A percentile compares a stretch with the other conserved stretches of the same genome.
These are phyloP conservation scores for Mrakia hoshinonis DNA, from an alignment of 768 basidiomycete genomes.

Conservation along the genomic window DNA sequence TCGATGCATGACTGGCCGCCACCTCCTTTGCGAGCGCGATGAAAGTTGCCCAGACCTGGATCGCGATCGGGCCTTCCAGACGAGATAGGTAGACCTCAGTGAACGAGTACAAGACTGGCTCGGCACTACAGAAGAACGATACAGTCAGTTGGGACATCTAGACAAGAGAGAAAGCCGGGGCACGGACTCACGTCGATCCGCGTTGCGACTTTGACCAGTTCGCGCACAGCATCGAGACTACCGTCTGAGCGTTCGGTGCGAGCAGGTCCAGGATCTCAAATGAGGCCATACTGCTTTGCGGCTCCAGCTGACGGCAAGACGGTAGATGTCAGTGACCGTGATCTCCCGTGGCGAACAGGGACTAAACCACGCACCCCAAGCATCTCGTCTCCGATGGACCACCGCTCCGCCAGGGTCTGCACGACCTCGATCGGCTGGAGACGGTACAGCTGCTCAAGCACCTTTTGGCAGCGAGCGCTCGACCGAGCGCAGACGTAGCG, in stretches of 20 bases:
- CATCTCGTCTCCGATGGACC: slow-evolving; percentile 42
- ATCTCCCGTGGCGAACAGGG: too few species aligned
- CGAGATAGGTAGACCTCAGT: slow-evolving; percentile 74
- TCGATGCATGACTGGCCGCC: slow-evolving; percentile 46
- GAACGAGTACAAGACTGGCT: slow-evolving; percentile 68
- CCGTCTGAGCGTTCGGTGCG: slow-evolving; percentile 71
- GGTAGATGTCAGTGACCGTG: not conserved
- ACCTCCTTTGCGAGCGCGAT: slow-evolving; percentile 72
- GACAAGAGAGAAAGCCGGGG: not conserved
- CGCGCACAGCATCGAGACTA: slow-evolving; percentile 83
- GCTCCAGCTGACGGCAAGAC: not conserved
- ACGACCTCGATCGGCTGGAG: slow-evolving; percentile 70
- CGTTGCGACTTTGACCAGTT: not conserved
- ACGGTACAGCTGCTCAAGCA: slow-evolving; percentile 77
- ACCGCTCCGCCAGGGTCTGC: slow-evolving; percentile 72
- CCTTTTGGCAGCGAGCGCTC: slow-evolving; percentile 61
- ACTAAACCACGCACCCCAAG: not conserved
- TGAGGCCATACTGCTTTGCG: slow-evolving; percentile 44
- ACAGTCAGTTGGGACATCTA: too few species aligned
- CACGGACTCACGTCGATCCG: not conserved
- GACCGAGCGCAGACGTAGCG: slow-evolving; percentile 60
- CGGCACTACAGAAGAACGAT: slow-evolving; percentile 48
- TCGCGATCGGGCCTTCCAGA: slow-evolving; percentile 79
- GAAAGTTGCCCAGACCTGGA: slow-evolving; percentile 83
- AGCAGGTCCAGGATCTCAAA: slow-evolving; percentile 80